Conservation (phyloP, 148 eudicot species). For the Hydrangea macrophylla region DNA sequence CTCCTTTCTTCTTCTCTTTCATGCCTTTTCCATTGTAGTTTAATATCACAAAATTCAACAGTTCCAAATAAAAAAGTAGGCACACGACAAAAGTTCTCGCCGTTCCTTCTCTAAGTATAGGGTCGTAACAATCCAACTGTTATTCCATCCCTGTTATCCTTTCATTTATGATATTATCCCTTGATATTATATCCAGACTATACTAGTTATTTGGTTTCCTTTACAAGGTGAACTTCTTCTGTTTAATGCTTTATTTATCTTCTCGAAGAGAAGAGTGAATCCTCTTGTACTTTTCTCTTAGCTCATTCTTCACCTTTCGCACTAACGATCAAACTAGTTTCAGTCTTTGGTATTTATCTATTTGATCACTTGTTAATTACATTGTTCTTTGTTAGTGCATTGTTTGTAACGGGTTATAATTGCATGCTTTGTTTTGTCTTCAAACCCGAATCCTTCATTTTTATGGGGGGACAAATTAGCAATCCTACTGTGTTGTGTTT, state of each 20-base stretch:
- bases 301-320: neutral
- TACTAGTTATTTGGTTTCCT: neutral
- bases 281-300: neutral
- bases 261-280: neutral
- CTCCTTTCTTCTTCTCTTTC: no score
- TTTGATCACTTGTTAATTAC: neutral
- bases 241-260: neutral
- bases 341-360: neutral
- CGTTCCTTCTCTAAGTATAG: no score
- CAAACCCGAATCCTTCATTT: no score
- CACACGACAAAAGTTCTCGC: no score
- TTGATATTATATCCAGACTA: neutral
- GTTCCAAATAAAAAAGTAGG: no score
- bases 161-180: neutral
- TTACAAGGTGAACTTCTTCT: neutral
- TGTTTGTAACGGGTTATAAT: neutral
- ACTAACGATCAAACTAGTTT: neutral
- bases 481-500: no score
- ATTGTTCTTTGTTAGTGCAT: neutral
- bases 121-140: no score
- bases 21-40: no score
- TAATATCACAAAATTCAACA: no score
- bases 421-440: neutral
- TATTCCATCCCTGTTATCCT: no score
- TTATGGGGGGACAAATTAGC: no score